Conservation (phyloP, 169 alveolate genomes). For the Plasmodium billcollinsi region DNA sequence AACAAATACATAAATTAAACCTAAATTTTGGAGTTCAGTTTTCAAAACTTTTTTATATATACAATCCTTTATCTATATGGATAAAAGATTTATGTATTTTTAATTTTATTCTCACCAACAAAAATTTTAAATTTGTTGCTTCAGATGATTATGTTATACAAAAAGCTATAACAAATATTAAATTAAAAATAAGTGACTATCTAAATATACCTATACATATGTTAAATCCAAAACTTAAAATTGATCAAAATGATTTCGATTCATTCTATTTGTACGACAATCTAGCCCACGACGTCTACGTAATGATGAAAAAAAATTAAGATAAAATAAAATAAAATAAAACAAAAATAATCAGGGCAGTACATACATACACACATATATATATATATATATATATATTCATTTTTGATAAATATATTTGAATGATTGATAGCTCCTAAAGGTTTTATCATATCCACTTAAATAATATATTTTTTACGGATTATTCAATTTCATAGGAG, state of each 20-base stretch:
- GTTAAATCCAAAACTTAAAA: conserved; percentile 20
- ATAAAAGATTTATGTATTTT: conserved; percentile 58
- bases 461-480: background rate
- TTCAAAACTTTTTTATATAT: conserved; percentile 41
- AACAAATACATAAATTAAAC: conserved; percentile 38
- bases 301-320: background rate
- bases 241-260: conserved; percentile 25
- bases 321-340: background rate
- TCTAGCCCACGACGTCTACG: conserved; percentile 72
- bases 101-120: conserved; percentile 23
- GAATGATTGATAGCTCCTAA: background rate
- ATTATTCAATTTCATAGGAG: conserved; percentile 1
- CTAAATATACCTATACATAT: conserved; percentile 47
- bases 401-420: background rate
- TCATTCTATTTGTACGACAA: conserved; percentile 52
- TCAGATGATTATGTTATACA: conserved; percentile 40
- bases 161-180: conserved; percentile 56
- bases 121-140: conserved; percentile 6
- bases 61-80: conserved; percentile 55
- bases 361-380: background rate
- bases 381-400: conserved; percentile 4
- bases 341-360: background rate
- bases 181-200: conserved; percentile 30
- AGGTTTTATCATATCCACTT: background rate
- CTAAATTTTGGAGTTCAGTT: conserved; percentile 59